phyloP scores from a whole-genome alignment of 2,329 filamentous ascomycete genomes.

The Aspergillus oerlinghausenensis region DNA sequence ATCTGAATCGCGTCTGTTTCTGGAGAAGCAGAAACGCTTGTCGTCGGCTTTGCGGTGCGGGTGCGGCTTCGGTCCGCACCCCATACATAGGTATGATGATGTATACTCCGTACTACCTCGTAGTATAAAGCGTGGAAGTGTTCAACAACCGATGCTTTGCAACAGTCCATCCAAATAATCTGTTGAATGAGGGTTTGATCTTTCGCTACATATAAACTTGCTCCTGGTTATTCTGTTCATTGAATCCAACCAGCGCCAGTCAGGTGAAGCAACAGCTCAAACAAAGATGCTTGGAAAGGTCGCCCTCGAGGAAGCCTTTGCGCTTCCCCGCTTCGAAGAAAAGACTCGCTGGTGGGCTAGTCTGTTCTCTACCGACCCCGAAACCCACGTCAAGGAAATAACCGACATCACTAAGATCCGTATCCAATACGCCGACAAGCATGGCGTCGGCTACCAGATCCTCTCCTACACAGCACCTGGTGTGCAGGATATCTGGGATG shows the following conservation, averaged over 20 bases:
- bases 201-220: neutral
- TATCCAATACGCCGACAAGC: conserved; percentile 41
- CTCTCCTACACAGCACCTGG: conserved; percentile 47
- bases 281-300: conserved; percentile 55
- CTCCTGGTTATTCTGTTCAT: neutral
- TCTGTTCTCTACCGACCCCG: conserved; percentile 56
- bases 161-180: neutral
- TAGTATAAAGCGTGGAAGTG: neutral
- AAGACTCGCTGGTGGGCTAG: conserved; percentile 59
- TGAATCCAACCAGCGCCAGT: neutral
- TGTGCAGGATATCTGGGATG: conserved; percentile 45
- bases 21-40: neutral
- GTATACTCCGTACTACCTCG: neutral
- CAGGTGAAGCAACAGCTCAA: neutral
- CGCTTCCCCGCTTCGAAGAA: conserved; percentile 55
- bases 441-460: conserved; percentile 46
- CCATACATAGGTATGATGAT: neutral
- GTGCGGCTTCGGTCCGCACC: neutral
- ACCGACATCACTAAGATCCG: conserved; percentile 43
- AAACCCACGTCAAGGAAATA: conserved; percentile 56
- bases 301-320: conserved; percentile 59
- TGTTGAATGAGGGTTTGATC: neutral
- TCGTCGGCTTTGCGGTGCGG: neutral
- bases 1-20: neutral
- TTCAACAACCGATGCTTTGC: neutral